Percentiles rank a stretch among this genome's conserved stretches.
Evolutionary conservation across 805 yeast species (phyloP).

Genomic region (Lipomyces sp.): DNA sequence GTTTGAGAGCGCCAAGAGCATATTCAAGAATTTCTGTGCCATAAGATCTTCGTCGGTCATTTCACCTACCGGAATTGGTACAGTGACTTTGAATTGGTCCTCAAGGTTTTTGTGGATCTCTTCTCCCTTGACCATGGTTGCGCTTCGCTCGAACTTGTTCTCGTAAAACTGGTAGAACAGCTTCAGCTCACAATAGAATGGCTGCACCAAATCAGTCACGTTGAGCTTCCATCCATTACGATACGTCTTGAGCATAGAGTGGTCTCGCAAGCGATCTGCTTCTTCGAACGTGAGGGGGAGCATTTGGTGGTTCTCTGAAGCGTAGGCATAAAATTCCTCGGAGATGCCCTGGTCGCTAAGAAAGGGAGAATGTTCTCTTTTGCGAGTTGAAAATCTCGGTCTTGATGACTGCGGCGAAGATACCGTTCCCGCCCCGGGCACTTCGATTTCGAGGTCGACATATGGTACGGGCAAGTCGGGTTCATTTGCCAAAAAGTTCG

Average conservation of each 20-base stretch:
- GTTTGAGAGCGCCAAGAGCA: conserved; percentile 13
- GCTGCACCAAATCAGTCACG: conserved; percentile 23
- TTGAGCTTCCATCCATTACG: conserved; percentile 12
- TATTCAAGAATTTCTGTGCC: conserved; percentile 15
- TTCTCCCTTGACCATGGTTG: conserved; percentile 22
- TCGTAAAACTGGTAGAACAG: conserved; percentile 21
- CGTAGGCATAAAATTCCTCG: neutral
- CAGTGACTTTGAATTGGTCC: conserved; percentile 1
- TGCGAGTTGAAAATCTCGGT: too few relatives aligned
- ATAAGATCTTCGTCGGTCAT: conserved; percentile 15
- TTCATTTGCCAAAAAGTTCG: too few relatives aligned
- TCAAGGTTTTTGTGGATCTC: conserved; percentile 22
- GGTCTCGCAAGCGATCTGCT: conserved; percentile 7
- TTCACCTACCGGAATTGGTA: neutral
- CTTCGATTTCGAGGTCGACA: too few relatives aligned
- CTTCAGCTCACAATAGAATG: conserved; percentile 29
- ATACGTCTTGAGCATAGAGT: conserved; percentile 13
- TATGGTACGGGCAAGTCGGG: too few relatives aligned
- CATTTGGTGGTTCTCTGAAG: neutral
- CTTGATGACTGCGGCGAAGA: too few relatives aligned
- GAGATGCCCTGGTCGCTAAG: neutral
- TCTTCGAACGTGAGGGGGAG: conserved; percentile 20
- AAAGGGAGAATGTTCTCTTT: too few relatives aligned
- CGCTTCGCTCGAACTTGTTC: conserved; percentile 6
- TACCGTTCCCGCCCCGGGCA: too few relatives aligned